Base-by-base conservation (phyloP, 805 yeast species). In the Cyberlindnera maritima region DNA sequence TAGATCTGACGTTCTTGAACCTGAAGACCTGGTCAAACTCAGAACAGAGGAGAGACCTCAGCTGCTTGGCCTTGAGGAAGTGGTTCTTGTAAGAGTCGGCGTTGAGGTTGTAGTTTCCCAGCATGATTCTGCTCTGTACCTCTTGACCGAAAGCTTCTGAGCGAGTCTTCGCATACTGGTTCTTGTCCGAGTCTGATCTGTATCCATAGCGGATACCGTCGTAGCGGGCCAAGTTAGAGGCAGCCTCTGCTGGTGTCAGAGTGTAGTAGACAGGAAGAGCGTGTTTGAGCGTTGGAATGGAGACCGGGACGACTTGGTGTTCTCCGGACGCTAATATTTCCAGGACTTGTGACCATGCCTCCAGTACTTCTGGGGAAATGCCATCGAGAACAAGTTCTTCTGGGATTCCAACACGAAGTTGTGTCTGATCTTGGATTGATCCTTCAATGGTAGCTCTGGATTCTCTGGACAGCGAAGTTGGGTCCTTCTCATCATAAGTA, bases 171-270 rank as follows among this genome's bases (percentile, higher is more conserved):
- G 77, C 75, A 56, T 75, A 80, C n/a, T 75, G 66, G 26, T 72
- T 64, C 18, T 60, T 59, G 31, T 66, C 75, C 4, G 54, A 50
- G 26, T 59, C 64, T 1, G 76, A 70, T 33, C 86, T 70, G 46
- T 60, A 65, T 0, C 98, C 98, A 61, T 84, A 94, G 46, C 97
- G 72, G 18, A 91, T 70, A 2, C 99, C 99, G 65, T 94, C 99
- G 60, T 77, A 94, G 28, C 97, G 72, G 1, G 97, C 79, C 41
- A 94, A 72, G 61, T 94, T 94, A 0, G 98, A 92, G 1, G 95
- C 83, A 0, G 97, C 98, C 60, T 94, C 99, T 0, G 97, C 86
- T 0, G 97, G 86, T 2, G 94, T 91, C 32, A 95, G 57, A 0
- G 96, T 86, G 62, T 87, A 92, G 65, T 94, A 94, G 0, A 89